A percentile compares a stretch with the other conserved stretches of the same genome.
Conservation (phyloP, 768 basidiomycete species). For the Suillus americanus region DNA sequence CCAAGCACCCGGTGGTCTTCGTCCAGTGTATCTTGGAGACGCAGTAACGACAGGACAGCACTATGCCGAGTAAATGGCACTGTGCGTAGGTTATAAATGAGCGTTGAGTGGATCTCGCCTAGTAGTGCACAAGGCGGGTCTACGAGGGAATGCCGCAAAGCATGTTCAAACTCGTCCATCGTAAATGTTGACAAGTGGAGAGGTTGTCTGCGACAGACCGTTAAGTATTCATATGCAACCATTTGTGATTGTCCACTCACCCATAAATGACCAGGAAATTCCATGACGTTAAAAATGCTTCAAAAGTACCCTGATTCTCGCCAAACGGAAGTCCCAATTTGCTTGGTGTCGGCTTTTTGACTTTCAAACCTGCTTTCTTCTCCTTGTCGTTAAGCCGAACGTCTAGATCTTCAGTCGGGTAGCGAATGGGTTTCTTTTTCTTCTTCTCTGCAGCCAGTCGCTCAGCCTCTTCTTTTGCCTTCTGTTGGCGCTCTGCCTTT, state of each 20-base stretch:
- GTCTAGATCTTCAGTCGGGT: slow-evolving; percentile 92
- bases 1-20: slow-evolving; percentile 49
- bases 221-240: background rate
- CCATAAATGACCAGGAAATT: slow-evolving; percentile 93
- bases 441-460: slow-evolving; percentile 74
- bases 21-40: slow-evolving; percentile 37
- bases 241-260: slow-evolving; percentile 43
- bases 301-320: slow-evolving; percentile 63
- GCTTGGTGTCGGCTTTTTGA: slow-evolving; percentile 67
- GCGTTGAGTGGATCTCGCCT: slow-evolving; percentile 83
- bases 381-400: slow-evolving; percentile 79
- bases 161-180: slow-evolving; percentile 89
- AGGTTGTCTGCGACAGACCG: slow-evolving; percentile 59
- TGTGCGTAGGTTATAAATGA: slow-evolving; percentile 89
- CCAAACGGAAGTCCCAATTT: slow-evolving; percentile 67
- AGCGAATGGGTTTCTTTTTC: slow-evolving; percentile 88
- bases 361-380: slow-evolving; percentile 72
- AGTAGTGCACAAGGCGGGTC: slow-evolving; percentile 78
- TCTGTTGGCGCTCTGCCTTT: slow-evolving; percentile 63
- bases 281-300: slow-evolving; percentile 89
- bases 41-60: slow-evolving; percentile 65
- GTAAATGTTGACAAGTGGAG: slow-evolving; percentile 86
- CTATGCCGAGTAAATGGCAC: slow-evolving; percentile 74
- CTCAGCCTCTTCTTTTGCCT: slow-evolving; percentile 70
- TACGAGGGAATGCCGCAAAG: slow-evolving; percentile 69